phyloP scores from a whole-genome alignment of 805 yeast genomes.

The Metschnikowia borealis region DNA sequence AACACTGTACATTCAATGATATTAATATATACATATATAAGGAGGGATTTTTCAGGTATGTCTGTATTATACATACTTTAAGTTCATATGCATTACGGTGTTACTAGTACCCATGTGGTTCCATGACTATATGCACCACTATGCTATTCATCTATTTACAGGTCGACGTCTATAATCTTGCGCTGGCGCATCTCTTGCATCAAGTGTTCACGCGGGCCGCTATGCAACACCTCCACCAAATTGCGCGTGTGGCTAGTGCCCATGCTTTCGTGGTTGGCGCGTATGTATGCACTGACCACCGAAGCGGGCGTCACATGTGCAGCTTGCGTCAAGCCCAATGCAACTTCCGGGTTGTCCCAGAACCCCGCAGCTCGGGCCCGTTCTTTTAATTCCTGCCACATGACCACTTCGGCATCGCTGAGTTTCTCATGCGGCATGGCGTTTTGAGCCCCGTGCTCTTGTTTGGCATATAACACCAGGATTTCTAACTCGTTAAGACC shows the following conservation, averaged over 20 bases:
- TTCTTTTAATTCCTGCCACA: not conserved
- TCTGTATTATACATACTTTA: too few relatives aligned
- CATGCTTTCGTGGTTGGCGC: not conserved
- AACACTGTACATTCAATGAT: too few relatives aligned
- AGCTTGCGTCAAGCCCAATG: not conserved
- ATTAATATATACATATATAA: too few relatives aligned
- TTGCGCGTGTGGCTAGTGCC: not conserved
- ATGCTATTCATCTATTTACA: not conserved
- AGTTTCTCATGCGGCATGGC: slow-evolving; percentile 2
- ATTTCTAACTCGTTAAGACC: slow-evolving; percentile 13
- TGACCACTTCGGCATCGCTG: not conserved
- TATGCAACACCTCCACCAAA: not conserved
- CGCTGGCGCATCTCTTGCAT: not conserved
- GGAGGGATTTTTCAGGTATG: too few relatives aligned
- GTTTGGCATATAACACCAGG: slow-evolving; percentile 6
- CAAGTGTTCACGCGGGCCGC: slow-evolving; percentile 2
- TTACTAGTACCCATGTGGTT: too few relatives aligned
- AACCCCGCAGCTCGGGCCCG: not conserved
- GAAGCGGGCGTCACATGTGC: not conserved
- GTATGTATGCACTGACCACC: not conserved
- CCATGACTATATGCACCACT: too few relatives aligned
- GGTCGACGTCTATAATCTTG: not conserved
- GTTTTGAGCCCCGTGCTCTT: not conserved
- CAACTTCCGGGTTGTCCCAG: not conserved
- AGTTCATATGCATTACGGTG: too few relatives aligned